These are phyloP conservation scores for Trichocomaceae sp. DNA, from an alignment of 2,329 filamentous ascomycete species.

Conservation along the genomic window DNA sequence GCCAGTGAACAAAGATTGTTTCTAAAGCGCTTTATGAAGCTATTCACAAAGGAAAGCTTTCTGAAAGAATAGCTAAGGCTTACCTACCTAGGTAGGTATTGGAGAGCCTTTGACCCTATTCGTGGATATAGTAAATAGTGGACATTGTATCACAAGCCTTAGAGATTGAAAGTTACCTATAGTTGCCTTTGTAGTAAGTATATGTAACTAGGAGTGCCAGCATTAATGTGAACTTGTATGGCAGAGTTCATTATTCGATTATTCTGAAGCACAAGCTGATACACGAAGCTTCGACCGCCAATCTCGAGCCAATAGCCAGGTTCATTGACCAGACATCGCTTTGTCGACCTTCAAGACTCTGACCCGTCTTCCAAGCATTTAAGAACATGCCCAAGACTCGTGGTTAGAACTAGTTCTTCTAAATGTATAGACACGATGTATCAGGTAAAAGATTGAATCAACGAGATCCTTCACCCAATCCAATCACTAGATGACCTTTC, in stretches of 20 bases:
- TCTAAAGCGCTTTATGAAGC: no score
- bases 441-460: constrained; percentile 1
- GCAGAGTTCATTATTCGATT: no score
- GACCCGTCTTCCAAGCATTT: not conserved
- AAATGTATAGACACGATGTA: not conserved
- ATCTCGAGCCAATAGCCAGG: not conserved
- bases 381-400: constrained; percentile 1
- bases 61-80: no score
- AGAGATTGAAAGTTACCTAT: no score
- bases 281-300: not conserved
- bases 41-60: not conserved
- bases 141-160: no score
- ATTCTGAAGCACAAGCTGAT: not conserved
- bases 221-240: no score
- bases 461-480: constrained; percentile 1
- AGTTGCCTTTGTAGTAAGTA: no score
- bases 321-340: not conserved
- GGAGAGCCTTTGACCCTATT: no score
- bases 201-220: no score
- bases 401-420: not conserved
- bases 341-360: not conserved
- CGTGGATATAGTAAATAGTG: no score
- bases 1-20: no score
- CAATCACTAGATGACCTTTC: constrained; percentile 7
- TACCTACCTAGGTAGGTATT: no score